These are phyloP conservation scores for Suillus fuscotomentosus DNA, from an alignment of 768 basidiomycete species.

Conservation along the genomic window DNA sequence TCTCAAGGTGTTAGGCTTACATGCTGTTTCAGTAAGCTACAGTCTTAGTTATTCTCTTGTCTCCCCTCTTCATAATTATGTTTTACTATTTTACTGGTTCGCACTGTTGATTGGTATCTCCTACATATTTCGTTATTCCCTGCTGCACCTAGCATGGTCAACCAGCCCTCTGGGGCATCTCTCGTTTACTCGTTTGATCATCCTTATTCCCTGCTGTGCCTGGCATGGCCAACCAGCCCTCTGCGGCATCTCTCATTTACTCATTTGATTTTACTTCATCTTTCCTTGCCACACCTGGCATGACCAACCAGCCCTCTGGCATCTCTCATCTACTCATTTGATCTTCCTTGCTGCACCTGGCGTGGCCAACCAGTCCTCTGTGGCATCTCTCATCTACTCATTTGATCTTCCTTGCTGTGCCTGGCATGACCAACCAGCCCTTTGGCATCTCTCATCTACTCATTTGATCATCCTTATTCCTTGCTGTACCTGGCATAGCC, in stretches of 20 bases:
- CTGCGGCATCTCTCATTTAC: neutral
- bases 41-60: neutral
- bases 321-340: no score
- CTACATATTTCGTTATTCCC: no score
- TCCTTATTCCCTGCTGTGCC: neutral
- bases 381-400: no score
- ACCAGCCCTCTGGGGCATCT: neutral
- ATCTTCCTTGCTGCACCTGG: no score
- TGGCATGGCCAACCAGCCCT: neutral
- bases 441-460: no score
- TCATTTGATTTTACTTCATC: no score
- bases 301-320: no score
- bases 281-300: no score
- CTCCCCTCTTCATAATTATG: neutral
- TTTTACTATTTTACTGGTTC: neutral
- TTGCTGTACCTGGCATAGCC: neutral
- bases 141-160: neutral
- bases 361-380: no score
- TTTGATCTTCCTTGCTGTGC: no score
- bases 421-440: no score
- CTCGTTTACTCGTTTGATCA: neutral
- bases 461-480: no score
- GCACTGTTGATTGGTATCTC: neutral
- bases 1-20: slow-evolving; percentile 20
- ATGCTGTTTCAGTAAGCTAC: slow-evolving; percentile 13